These are phyloP conservation scores for Lipomyces yarrowii DNA, from an alignment of 1,139 yeast genomes.

Conservation along the genomic window DNA sequence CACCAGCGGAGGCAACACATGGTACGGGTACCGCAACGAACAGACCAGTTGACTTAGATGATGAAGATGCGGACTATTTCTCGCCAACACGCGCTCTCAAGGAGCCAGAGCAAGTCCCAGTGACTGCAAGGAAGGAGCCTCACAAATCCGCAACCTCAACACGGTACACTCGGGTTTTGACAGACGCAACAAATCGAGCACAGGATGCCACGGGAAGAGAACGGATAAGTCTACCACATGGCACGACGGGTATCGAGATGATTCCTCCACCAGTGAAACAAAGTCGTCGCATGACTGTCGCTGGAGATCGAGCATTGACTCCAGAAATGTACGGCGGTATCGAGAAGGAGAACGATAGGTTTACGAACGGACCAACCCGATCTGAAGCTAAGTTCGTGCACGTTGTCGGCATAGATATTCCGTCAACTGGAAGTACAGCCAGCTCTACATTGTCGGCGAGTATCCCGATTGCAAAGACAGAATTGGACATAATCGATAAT, in stretches of 20 bases:
- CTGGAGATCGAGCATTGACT: background rate
- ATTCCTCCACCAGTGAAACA: background rate
- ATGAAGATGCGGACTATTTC: background rate
- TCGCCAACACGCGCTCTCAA: background rate
- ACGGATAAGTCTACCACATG: background rate
- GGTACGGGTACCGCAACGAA: background rate
- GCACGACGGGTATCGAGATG: background rate
- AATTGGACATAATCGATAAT: background rate
- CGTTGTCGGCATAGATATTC: background rate
- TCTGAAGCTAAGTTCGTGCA: background rate
- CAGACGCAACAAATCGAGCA: background rate
- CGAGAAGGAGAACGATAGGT: background rate
- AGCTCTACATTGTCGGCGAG: background rate
- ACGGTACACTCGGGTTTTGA: background rate
- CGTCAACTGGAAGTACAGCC: background rate
- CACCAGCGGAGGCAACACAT: background rate
- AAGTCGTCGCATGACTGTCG: background rate
- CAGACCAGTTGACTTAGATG: background rate
- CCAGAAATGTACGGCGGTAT: background rate
- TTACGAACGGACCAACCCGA: background rate
- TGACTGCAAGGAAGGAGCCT: background rate
- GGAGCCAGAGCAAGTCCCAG: background rate
- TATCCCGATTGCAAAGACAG: background rate
- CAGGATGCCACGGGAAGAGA: background rate
- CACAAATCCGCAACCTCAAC: background rate